Conservation (phyloP, 225 moss, liverwort and hornwort genomes). For the Bryoerythrophyllum caledonicum region DNA sequence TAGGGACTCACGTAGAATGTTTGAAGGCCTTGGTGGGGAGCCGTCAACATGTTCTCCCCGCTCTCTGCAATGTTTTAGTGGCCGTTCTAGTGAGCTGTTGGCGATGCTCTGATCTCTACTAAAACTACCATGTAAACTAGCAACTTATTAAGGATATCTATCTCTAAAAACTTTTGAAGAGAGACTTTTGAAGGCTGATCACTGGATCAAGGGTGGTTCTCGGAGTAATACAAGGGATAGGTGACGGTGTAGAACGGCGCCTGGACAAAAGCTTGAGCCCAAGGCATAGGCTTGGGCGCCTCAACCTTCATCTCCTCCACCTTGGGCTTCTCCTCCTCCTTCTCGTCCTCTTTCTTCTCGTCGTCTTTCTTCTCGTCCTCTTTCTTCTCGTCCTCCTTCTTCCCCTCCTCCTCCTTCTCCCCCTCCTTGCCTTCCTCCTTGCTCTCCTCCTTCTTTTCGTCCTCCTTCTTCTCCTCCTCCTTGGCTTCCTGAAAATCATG, state of each 20-base stretch:
- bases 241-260: conserved; percentile 48
- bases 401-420: background rate
- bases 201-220: conserved; percentile 3
- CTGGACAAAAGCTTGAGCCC: conserved; percentile 46
- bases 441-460: no score
- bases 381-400: conserved; percentile 19
- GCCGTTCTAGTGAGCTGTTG: no score
- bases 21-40: no score
- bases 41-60: no score
- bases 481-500: conserved; percentile 28
- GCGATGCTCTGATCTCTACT: no score
- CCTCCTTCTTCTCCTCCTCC: background rate
- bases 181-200: background rate
- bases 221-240: conserved; percentile 26
- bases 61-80: no score
- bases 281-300: conserved; percentile 41
- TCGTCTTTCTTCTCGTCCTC: conserved; percentile 24
- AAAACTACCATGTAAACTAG: no score
- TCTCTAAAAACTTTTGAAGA: no score
- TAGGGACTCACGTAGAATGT: no score
- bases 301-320: conserved; percentile 31
- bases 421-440: no score
- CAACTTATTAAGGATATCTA: no score
- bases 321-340: conserved; percentile 27
- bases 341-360: conserved; percentile 29